Evolutionary conservation across 768 basidiomycete genomes (phyloP).

Genomic region (Russula abietina): DNA sequence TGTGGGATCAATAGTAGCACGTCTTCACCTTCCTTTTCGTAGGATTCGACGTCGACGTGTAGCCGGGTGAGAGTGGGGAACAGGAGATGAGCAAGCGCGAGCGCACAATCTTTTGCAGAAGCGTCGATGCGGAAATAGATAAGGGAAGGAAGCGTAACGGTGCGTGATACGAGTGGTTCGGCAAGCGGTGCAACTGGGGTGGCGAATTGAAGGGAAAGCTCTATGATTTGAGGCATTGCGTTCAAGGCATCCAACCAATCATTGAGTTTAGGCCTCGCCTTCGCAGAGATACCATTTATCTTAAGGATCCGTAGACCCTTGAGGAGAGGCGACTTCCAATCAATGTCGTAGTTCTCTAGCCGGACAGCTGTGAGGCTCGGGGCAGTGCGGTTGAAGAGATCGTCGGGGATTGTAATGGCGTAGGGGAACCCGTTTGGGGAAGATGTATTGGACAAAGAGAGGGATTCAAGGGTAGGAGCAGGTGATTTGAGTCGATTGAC

Average conservation of each 20-base stretch:
- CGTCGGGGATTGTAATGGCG: no score
- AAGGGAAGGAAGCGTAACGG: neutral
- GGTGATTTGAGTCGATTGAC: neutral
- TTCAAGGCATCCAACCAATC: neutral
- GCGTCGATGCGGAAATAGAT: neutral
- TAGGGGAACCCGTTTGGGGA: no score
- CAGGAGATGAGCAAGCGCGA: constrained; percentile 5
- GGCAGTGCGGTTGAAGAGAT: neutral
- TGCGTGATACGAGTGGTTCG: no score
- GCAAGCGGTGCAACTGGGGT: no score
- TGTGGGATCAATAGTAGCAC: no score
- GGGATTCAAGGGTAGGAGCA: neutral
- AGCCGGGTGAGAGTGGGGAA: no score
- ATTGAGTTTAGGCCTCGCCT: neutral
- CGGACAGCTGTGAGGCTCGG: neutral
- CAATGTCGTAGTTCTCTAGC: neutral
- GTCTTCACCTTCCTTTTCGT: neutral
- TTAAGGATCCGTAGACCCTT: neutral
- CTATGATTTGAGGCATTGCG: neutral
- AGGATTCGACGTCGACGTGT: neutral
- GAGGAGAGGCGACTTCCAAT: neutral
- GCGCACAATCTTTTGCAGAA: neutral
- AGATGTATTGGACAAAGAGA: neutral
- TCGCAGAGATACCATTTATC: neutral
- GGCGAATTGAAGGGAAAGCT: neutral